Base-by-base conservation (phyloP, 768 basidiomycete species). In the Cytidiella melzeri region DNA sequence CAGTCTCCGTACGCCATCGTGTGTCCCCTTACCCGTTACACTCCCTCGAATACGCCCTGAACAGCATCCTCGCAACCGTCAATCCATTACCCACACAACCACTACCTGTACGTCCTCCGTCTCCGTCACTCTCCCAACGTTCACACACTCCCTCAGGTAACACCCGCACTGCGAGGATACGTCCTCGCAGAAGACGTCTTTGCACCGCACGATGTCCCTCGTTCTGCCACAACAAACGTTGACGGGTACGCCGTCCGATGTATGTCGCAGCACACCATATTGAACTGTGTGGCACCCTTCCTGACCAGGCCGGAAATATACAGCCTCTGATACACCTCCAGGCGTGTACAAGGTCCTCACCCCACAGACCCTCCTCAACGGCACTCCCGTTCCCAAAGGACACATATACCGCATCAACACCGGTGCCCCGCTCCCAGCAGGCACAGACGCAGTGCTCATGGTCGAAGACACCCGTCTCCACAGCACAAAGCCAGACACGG, bases 401-500 rank as follows among this genome's bases (percentile, higher is more conserved):
- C 60, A 69, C 18, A 65, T 79, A 34, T 87, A 80, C 63, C 83
- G 92, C 39, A 78, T 95, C 64, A 93, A 92, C 66, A 95, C 92
- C 0, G 92, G 92, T 5, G 85, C 79, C 0, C 87, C 89, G 0
- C 68, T 95, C 2, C 92, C 92, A 1, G 62, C 67, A 0, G 90
- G 87, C 4, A 65, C 84, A 5, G 84, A 93, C 60, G 70, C 88
- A 0, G 83, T 92, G 2, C 83, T 95, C 64, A 94, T 93, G 91
- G 92, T 95, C 18, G 92, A 95, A 67, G 92, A 94, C 62, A 94
- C 92, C 0, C 76, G 79, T 49, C 73, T 95, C 5, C 71, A 80
- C n/a, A 79, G 79, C 2, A 70, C 71, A 25, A 7, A 15, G 9
- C 15, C 30, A 34, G 15, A 34, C 15, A 15, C 7, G 9, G 57